Evolutionary conservation across 768 basidiomycete species (phyloP), one percentile per base, ranked within the genome.

Genomic region (Lactifluus hygrophoroides): DNA sequence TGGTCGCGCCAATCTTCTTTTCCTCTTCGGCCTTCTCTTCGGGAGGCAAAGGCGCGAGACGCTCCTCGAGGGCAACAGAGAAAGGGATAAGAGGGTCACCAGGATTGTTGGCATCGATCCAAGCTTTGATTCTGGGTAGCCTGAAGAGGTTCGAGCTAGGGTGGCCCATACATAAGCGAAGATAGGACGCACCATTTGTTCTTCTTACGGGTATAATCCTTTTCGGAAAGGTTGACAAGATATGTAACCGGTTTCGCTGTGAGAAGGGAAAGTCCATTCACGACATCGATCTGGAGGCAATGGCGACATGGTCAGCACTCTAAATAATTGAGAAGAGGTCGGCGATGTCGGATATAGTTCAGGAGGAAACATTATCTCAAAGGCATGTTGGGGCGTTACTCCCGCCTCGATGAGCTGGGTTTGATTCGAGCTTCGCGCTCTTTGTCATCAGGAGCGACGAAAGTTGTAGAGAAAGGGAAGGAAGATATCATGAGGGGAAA

Each of bases 161-260:
- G 47, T 35, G 19, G 48, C 3, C 5, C 13, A 21, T 16, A 44
- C 17, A 19, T 19, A 42, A 43, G 28, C 14, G 21, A 27, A 23
- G 30, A 42, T 38, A 40, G 21, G 19, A 64, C 69, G 42, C 58
- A 88, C 94, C 96, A 98, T 78, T 97, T 98, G 77, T 97, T 98
- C 84, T 97, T 98, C 75, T 97, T 98, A 63, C 96, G 86, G 59
- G 90, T 74, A 67, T 90, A 99, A 70, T 99, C 96, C 64, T 83
- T 82, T 72, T 98, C 94, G 58, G 89, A 92, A 47, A 99, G 76
- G 74, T 99, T 99, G 75, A 97, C 94, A 50, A 99, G 87, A 75
- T 99, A 99, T 51, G 89, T 96, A 61, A 98, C 91, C 34, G 95
- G 90, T 70, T 97, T 97, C 54, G 96, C 94, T 17, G 95, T 98